These are phyloP conservation scores for Aspergillus versicolor DNA, from an alignment of 2,329 filamentous ascomycete genomes.

Conservation along the genomic window DNA sequence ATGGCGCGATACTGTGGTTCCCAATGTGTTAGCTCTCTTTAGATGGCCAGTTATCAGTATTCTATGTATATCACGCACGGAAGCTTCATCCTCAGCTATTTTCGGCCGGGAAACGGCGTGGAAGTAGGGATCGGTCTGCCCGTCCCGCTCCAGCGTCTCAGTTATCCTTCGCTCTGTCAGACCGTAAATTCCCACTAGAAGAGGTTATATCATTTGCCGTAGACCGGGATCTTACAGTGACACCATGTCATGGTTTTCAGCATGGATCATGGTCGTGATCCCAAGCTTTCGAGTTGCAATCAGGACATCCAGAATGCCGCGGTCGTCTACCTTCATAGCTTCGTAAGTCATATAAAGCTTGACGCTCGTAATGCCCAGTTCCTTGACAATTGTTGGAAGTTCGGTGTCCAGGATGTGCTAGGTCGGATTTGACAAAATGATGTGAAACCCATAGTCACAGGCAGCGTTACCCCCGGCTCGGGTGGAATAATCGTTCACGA, in stretches of 20 bases:
- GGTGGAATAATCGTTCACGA: constrained; percentile 49
- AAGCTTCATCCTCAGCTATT: constrained; percentile 46
- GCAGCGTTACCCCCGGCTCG: constrained; percentile 49
- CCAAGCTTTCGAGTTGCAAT: constrained; percentile 40
- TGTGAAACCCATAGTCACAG: constrained; percentile 56
- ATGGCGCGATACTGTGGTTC: constrained; percentile 39
- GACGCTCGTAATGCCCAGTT: constrained; percentile 44
- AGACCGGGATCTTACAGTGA: constrained; percentile 8
- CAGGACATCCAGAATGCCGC: constrained; percentile 45
- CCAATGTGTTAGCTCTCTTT: too few relatives aligned
- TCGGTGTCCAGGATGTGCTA: constrained; percentile 34
- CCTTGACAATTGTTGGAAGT: constrained; percentile 34
- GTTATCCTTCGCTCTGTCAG: too few relatives aligned
- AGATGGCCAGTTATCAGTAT: too few relatives aligned
- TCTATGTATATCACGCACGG: constrained; percentile 31
- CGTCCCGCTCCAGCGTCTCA: too few relatives aligned
- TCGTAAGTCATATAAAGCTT: constrained; percentile 53
- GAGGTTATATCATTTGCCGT: too few relatives aligned
- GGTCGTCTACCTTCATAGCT: constrained; percentile 40
- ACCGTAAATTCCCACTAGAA: too few relatives aligned
- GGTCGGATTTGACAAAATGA: constrained; percentile 40
- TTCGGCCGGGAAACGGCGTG: constrained; percentile 44
- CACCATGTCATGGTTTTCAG: constrained; percentile 47
- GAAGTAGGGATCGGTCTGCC: constrained; percentile 35
- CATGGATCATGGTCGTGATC: constrained; percentile 51